Conservation (phyloP, 2,329 filamentous ascomycete species). For the Clarireedia sp. region DNA sequence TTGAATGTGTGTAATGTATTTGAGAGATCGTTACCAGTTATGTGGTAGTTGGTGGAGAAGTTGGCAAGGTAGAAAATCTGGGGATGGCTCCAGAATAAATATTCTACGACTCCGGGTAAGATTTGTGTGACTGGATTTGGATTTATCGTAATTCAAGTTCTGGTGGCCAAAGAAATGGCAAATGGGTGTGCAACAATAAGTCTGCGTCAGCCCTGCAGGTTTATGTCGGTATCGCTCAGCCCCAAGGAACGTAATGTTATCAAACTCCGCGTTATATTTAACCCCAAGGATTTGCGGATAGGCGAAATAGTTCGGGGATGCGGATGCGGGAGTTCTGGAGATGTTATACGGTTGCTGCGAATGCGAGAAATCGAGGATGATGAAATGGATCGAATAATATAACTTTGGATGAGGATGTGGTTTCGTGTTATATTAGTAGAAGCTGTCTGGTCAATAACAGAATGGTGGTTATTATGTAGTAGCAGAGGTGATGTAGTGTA, state of each 20-base stretch:
- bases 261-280: background rate
- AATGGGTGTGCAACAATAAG: constrained; percentile 8
- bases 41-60: too few species aligned
- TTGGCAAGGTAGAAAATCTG: background rate
- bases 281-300: background rate
- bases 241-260: background rate
- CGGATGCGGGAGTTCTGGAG: background rate
- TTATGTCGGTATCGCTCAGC: constrained; percentile 1
- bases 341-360: background rate
- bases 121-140: background rate
- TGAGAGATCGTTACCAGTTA: too few species aligned
- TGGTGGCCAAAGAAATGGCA: background rate
- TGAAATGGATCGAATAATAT: background rate
- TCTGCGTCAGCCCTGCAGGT: constrained; percentile 8
- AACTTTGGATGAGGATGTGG: too few species aligned
- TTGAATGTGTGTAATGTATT: background rate
- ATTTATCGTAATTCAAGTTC: background rate
- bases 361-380: background rate
- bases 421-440: too few species aligned
- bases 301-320: background rate
- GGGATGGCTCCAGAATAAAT: background rate
- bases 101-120: background rate
- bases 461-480: background rate
- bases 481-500: too few species aligned
- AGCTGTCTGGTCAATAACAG: background rate